These are phyloP conservation scores for Murraya koenigii DNA, from an alignment of 345 rosid species.

Conservation along the genomic window DNA sequence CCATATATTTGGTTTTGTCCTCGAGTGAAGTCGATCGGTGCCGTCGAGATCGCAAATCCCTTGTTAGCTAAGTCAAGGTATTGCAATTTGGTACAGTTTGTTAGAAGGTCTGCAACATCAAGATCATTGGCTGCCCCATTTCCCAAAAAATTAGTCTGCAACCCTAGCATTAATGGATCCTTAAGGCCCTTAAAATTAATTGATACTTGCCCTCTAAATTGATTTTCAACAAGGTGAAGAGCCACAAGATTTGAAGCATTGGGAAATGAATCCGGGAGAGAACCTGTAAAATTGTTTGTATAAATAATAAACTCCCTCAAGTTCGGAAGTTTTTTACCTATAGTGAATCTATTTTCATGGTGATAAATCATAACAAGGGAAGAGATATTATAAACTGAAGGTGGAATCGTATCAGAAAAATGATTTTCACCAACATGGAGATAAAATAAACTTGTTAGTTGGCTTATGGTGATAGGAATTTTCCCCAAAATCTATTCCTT, in stretches of 20 bases:
- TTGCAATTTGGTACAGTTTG: slow-evolving; percentile 4
- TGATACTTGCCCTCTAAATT: slow-evolving; percentile 5
- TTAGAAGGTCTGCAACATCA: slow-evolving; percentile 3
- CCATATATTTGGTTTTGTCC: neutral
- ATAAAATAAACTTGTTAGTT: rapidly evolving
- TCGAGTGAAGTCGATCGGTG: rapidly evolving
- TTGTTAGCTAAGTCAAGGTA: rapidly evolving
- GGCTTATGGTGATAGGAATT: neutral
- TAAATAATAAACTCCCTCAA: neutral
- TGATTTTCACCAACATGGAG: rapidly evolving
- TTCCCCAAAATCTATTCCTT: neutral
- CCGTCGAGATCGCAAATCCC: slow-evolving; percentile 18
- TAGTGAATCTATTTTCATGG: neutral
- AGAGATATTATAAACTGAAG: slow-evolving; percentile 19
- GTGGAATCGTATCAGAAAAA: slow-evolving; percentile 13
- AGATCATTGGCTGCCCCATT: slow-evolving; percentile 1
- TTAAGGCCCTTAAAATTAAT: neutral
- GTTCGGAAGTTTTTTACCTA: slow-evolving; percentile 22
- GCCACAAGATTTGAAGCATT: neutral
- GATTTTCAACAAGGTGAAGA: neutral
- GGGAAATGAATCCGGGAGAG: neutral
- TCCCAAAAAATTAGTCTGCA: neutral
- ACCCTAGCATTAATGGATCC: neutral
- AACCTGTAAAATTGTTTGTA: slow-evolving; percentile 11
- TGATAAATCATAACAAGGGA: rapidly evolving